These are phyloP conservation scores for Ascochyta lentis DNA, from an alignment of 2,329 filamentous ascomycete genomes.

Conservation along the genomic window DNA sequence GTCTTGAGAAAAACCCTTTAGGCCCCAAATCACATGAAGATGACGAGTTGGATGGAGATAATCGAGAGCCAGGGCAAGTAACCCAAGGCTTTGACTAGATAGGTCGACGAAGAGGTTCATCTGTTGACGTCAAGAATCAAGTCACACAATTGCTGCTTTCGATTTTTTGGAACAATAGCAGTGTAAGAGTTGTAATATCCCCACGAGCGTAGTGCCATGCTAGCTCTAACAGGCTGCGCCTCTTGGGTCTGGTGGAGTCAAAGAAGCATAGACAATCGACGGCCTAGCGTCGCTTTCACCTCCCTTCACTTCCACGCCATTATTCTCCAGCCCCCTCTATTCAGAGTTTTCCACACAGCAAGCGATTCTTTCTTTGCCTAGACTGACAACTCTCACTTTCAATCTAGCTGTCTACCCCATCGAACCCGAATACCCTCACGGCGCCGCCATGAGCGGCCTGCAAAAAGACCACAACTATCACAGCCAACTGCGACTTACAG, in stretches of 20 bases:
- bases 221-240: background rate
- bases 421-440: background rate
- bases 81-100: no score
- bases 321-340: constrained; percentile 18
- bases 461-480: background rate
- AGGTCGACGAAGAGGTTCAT: no score
- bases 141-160: no score
- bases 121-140: no score
- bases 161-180: background rate
- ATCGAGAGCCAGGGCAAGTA: no score
- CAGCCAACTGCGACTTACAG: background rate
- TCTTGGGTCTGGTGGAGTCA: constrained; percentile 1
- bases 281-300: constrained; percentile 23
- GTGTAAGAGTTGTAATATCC: no score
- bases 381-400: background rate
- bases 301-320: constrained; percentile 11
- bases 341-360: constrained; percentile 2
- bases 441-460: background rate
- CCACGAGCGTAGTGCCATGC: background rate
- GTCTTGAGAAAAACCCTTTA: background rate
- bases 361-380: background rate
- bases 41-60: background rate
- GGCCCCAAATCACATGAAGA: background rate
- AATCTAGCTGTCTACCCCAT: background rate
- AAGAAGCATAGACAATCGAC: constrained; percentile 9